Base-by-base conservation (phyloP, 352 stramenopile genomes). In the Pythium apleroticum region DNA sequence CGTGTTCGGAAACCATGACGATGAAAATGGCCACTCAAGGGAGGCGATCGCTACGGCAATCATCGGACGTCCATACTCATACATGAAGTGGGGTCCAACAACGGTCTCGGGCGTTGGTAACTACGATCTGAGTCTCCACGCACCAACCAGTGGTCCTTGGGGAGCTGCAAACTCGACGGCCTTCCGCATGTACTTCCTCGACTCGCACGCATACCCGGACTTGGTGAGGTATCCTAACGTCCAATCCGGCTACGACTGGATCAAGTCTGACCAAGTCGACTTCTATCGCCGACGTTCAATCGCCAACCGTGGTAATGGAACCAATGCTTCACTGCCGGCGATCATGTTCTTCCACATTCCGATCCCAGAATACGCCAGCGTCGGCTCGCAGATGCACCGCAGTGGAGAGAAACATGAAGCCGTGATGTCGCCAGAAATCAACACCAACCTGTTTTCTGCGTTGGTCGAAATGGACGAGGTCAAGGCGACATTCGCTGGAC, bases 311-410 rank as follows among this genome's bases (percentile, higher is more conserved):
- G 41, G 25, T 1, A 72, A 43, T 59, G 67, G 14, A 52, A 58
- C 41, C 53, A 66, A 14, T 57, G 72, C 55, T 63, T 46, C 67
- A 4, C 35, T 79, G 12, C 74, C 76, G 20, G 76, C 78, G 5
- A 60, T 87, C 57, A 86, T 89, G 78, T 89, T 87, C 68, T 84
- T 86, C 69, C 78, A 89, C 64, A 89, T 86, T 57, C 80, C 80
- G 35, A 46, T 89, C 11, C 72, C 71, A 17, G 76, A 87, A 57
- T 89, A 81, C 45, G 48, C 65, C 11, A 68, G 68, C 20, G 73
- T 67, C 27, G 33, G 31, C 24, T 52, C 20, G 33, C 48, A 19
- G 31, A 61, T 20, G 50, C 25, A 28, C 5, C 73, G 69, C 45
- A 73, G 64, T 8, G 77, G 80, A 1, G 66, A 75, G 31, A 66